Conservation (phyloP, 495 filamentous ascomycete genomes). For the Lepraria neglecta region DNA sequence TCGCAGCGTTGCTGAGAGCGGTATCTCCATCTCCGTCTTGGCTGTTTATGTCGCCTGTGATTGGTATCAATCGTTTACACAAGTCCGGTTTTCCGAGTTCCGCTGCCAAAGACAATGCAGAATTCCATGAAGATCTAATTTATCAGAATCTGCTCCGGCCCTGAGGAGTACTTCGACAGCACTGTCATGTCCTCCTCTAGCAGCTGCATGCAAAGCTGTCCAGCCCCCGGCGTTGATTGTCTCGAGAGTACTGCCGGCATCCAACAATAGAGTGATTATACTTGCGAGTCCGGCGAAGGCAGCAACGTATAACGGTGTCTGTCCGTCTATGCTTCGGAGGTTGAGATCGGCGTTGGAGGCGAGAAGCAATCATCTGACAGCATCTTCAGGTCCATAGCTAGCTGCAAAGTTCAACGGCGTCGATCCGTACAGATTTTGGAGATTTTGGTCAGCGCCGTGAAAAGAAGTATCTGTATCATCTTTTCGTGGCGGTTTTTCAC, state of each 20-base stretch:
- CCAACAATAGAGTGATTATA: not conserved
- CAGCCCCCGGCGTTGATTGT: not conserved
- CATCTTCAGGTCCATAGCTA: too few relatives aligned
- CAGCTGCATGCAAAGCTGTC: conserved; percentile 11
- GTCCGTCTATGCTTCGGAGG: not conserved
- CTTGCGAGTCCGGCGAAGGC: not conserved
- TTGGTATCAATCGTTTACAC: not conserved
- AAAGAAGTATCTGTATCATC: too few relatives aligned
- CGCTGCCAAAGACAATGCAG: conserved; percentile 3
- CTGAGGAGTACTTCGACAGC: not conserved
- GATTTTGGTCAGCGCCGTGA: too few relatives aligned
- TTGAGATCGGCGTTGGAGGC: conserved; percentile 15
- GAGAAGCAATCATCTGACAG: too few relatives aligned
- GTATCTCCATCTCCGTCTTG: not conserved
- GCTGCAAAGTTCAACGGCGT: too few relatives aligned
- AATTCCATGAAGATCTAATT: not conserved
- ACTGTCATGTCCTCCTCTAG: not conserved
- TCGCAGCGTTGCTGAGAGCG: not conserved
- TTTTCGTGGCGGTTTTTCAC: too few relatives aligned
- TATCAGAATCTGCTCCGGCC: conserved; percentile 3
- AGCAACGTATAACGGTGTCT: not conserved
- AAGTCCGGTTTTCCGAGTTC: not conserved
- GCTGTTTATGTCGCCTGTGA: not conserved
- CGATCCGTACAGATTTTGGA: too few relatives aligned
- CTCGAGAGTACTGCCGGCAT: not conserved